phyloP scores from a whole-genome alignment of 495 filamentous ascomycete species.

The Penicillium alfredii region DNA sequence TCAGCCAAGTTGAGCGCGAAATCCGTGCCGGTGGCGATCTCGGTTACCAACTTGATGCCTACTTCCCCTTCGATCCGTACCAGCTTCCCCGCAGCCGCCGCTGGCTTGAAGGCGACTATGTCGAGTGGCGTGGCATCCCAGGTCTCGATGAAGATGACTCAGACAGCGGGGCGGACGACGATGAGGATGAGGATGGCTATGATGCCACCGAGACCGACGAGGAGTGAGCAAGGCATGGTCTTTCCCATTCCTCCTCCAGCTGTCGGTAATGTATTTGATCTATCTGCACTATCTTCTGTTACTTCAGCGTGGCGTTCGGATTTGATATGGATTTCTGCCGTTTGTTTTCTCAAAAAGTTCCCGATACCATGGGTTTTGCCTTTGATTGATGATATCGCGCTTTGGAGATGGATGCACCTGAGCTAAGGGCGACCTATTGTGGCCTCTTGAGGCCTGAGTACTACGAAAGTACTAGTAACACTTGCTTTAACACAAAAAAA shows the following conservation, averaged over 20 bases:
- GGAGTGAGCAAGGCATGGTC: slow-evolving; percentile 21
- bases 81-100: slow-evolving; percentile 73
- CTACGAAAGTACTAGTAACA: no score
- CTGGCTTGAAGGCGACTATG: slow-evolving; percentile 82
- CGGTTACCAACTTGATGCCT: slow-evolving; percentile 76
- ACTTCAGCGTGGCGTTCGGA: background rate
- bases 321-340: background rate
- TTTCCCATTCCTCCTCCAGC: no score
- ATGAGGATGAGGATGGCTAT: slow-evolving; percentile 26
- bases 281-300: background rate
- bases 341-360: background rate
- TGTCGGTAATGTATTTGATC: background rate
- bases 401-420: no score
- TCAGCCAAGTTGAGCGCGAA: slow-evolving; percentile 54
- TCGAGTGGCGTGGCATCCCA: slow-evolving; percentile 73
- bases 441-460: no score
- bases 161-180: slow-evolving; percentile 33
- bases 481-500: no score
- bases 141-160: slow-evolving; percentile 61
- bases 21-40: slow-evolving; percentile 57
- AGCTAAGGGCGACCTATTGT: no score
- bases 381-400: background rate
- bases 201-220: slow-evolving; percentile 37
- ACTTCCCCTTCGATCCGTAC: slow-evolving; percentile 97
- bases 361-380: background rate